Base-by-base conservation (phyloP, 371 early-diverging fungal genomes). In the Zopfochytrium polystomum region DNA sequence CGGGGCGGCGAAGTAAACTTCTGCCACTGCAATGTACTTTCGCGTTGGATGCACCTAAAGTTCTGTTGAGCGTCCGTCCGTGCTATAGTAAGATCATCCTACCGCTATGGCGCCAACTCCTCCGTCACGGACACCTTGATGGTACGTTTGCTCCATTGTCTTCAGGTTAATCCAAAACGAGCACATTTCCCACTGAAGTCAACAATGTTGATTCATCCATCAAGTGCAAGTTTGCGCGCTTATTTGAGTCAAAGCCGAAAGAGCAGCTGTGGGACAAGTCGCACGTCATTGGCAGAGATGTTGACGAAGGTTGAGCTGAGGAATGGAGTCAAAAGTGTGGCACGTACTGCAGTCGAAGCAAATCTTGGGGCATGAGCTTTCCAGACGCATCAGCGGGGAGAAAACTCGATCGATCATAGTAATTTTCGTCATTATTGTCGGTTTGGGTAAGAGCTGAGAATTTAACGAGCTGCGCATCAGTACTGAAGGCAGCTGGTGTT, bases 41-140 rank as follows among this genome's bases (percentile, higher is more conserved):
- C 66, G 48, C 0, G 66, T 52, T 20, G 80, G 78, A 65, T 82
- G 80, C 0, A 80, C 66, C 76, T 77, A 33, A 22, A 6, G 2
- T 26, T 13, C 34, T 15, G 31, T 46, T 53, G 35, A 1, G 6
- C 23, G 20, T 47, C 32, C 35, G 32, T 45, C 15, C n/a, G 43
- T 9, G 29, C 30, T 23, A 32, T 5, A 46, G 5, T 55, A 26
- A 5, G 3, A 29, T 13, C 20, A 22, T 49, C 68, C n/a, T 58
- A 78, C 82, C n/a, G 79, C 74, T 1, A 82, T 66, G 1, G 78
- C 74, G 0, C 79, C 78, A 48, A 82, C 74, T 0, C 68, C 72
- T 1, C 80, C 82, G 33, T 71, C 70, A 3, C 81, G 46, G 13
- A 78, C 50, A 0, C 75, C 79, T n/a, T 61, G 63, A 25, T 75